These are phyloP conservation scores for Suillus variegatus DNA, from an alignment of 768 basidiomycete species.

Conservation along the genomic window DNA sequence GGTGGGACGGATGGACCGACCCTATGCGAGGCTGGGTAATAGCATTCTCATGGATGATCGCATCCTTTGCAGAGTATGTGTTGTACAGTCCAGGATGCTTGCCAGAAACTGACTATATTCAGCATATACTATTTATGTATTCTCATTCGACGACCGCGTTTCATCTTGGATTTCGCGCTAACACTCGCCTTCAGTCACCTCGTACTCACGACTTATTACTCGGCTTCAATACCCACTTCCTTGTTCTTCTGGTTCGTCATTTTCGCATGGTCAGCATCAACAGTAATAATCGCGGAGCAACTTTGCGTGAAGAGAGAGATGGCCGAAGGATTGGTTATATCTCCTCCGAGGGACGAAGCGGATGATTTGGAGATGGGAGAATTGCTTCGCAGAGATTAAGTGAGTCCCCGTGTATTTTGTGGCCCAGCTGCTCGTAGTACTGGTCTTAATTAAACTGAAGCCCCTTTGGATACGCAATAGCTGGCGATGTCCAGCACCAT, in stretches of 20 bases:
- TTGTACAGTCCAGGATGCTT: conserved; percentile 7
- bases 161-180: conserved; percentile 92
- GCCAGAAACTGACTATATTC: conserved; percentile 15
- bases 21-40: conserved; percentile 89
- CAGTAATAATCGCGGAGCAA: conserved; percentile 85
- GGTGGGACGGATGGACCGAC: conserved; percentile 73
- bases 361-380: conserved; percentile 59
- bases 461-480: background rate
- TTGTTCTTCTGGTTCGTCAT: conserved; percentile 91
- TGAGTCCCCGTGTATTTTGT: conserved; percentile 34
- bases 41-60: conserved; percentile 81
- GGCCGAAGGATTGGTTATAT: conserved; percentile 74
- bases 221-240: conserved; percentile 72
- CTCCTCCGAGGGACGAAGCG: conserved; percentile 40
- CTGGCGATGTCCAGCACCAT: background rate
- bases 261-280: conserved; percentile 65
- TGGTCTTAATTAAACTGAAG: background rate
- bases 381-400: conserved; percentile 58
- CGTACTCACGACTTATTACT: conserved; percentile 87
- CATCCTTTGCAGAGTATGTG: conserved; percentile 84
- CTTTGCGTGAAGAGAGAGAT: conserved; percentile 90
- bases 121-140: conserved; percentile 82
- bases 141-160: conserved; percentile 86
- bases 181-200: conserved; percentile 92
- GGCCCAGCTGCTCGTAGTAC: background rate